phyloP scores from a whole-genome alignment of 768 basidiomycete genomes.

The Amanita rubescens region DNA sequence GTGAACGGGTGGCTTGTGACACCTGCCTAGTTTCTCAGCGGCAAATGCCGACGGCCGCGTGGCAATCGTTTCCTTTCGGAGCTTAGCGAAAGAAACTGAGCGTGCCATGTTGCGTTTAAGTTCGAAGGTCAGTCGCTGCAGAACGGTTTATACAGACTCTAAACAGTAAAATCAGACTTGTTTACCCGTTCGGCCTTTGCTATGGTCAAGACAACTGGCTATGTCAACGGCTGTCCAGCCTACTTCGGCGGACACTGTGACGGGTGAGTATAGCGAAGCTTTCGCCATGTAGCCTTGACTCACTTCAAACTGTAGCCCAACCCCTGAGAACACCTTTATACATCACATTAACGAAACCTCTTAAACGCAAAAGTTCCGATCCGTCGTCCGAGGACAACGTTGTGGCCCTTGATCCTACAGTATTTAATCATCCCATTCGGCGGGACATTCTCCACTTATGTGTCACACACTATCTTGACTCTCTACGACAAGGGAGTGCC shows the following conservation, averaged over 20 bases:
- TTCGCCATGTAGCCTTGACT: slow-evolving; percentile 1
- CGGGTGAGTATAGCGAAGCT: neutral
- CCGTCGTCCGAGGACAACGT: slow-evolving; percentile 35
- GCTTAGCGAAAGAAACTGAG: no score
- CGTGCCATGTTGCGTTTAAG: slow-evolving; percentile 8
- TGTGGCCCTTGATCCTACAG: slow-evolving; percentile 65
- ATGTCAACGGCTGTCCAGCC: neutral
- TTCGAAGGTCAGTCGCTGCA: neutral
- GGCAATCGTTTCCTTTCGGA: slow-evolving; percentile 21
- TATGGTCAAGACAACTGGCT: neutral
- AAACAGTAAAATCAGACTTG: neutral
- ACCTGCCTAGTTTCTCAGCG: slow-evolving; percentile 32
- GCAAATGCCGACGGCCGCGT: slow-evolving; percentile 23
- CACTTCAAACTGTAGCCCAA: slow-evolving; percentile 2
- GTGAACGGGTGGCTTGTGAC: slow-evolving; percentile 31
- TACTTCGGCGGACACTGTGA: neutral
- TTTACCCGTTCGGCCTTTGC: neutral
- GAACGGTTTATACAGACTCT: neutral
- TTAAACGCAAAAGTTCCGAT: slow-evolving; percentile 36
- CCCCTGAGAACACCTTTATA: slow-evolving; percentile 43
- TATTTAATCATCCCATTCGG: slow-evolving; percentile 86
- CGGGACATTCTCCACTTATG: slow-evolving; percentile 91
- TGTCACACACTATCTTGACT: slow-evolving; percentile 80
- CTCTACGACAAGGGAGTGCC: slow-evolving; percentile 86
- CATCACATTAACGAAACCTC: slow-evolving; percentile 53